phyloP scores from a whole-genome alignment of 2,329 filamentous ascomycete species.

The Fusarium sp. region DNA sequence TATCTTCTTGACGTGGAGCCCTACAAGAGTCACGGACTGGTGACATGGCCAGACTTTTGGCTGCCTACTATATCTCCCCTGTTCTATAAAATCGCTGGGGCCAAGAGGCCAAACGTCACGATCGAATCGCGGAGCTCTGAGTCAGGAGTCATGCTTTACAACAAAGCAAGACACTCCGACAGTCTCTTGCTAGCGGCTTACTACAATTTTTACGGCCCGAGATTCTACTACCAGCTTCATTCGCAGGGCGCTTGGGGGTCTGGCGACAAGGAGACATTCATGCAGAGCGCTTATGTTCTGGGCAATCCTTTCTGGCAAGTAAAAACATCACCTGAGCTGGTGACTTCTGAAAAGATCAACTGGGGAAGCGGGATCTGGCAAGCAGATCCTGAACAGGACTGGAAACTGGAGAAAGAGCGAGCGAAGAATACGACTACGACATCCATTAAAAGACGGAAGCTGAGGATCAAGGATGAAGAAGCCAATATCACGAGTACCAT shows the following conservation, averaged over 20 bases:
- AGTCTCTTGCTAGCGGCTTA: constrained; percentile 42
- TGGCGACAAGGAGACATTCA: constrained; percentile 44
- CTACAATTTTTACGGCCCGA: constrained; percentile 44
- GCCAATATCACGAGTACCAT: constrained; percentile 31
- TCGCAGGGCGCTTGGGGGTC: constrained; percentile 47
- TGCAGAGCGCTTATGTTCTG: constrained; percentile 37
- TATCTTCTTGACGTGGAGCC: constrained; percentile 37
- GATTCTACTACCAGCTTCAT: constrained; percentile 44
- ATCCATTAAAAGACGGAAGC: not conserved
- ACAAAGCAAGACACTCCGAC: constrained; percentile 39
- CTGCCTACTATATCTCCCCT: constrained; percentile 42
- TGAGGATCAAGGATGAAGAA: not conserved
- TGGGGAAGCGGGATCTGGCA: constrained; percentile 46
- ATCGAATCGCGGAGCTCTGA: constrained; percentile 40
- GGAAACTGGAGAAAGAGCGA: constrained; percentile 14
- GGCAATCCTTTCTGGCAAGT: constrained; percentile 42
- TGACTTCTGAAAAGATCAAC: constrained; percentile 30
- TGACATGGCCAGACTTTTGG: constrained; percentile 47
- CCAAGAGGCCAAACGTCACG: constrained; percentile 30
- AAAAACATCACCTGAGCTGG: constrained; percentile 16
- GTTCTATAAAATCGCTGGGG: constrained; percentile 41
- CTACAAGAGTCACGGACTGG: constrained; percentile 33
- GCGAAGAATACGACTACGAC: not conserved
- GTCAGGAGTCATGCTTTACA: constrained; percentile 42
- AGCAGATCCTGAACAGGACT: constrained; percentile 43